These are phyloP conservation scores for Linderina pennispora DNA, from an alignment of 192 early-diverging fungal genomes.

Conservation along the genomic window DNA sequence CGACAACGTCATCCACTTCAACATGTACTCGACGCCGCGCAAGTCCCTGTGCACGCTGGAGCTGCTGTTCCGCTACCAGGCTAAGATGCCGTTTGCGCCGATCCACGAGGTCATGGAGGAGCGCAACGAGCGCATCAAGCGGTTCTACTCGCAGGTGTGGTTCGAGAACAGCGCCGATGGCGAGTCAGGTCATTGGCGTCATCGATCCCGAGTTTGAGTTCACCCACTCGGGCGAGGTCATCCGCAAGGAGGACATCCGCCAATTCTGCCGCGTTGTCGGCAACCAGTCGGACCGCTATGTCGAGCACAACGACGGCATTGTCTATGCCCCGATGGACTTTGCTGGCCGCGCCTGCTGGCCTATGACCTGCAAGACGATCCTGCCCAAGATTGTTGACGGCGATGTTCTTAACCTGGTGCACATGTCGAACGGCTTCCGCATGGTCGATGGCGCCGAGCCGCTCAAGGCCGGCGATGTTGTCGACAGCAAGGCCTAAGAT, in stretches of 20 bases:
- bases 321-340: constrained; percentile 67
- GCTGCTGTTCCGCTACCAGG: constrained; percentile 77
- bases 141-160: constrained; percentile 85
- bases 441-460: constrained; percentile 67
- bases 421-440: constrained; percentile 91
- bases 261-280: constrained; percentile 53
- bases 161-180: constrained; percentile 51
- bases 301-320: constrained; percentile 87
- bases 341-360: constrained; percentile 70
- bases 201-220: constrained; percentile 64
- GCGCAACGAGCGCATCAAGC: constrained; percentile 76
- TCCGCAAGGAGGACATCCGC: constrained; percentile 87
- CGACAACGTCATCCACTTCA: constrained; percentile 52
- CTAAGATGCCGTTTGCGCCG: constrained; percentile 69
- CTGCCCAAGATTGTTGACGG: constrained; percentile 91
- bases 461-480: constrained; percentile 74
- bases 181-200: constrained; percentile 51
- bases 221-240: constrained; percentile 62
- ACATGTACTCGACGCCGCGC: constrained; percentile 49
- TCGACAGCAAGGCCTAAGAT: constrained; percentile 78
- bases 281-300: constrained; percentile 79
- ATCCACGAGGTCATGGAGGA: constrained; percentile 66
- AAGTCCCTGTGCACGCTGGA: constrained; percentile 64
- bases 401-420: constrained; percentile 86
- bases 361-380: constrained; percentile 80